These are phyloP conservation scores for Raffaelea deltoideospora DNA, from an alignment of 2,329 filamentous ascomycete genomes.

Conservation along the genomic window DNA sequence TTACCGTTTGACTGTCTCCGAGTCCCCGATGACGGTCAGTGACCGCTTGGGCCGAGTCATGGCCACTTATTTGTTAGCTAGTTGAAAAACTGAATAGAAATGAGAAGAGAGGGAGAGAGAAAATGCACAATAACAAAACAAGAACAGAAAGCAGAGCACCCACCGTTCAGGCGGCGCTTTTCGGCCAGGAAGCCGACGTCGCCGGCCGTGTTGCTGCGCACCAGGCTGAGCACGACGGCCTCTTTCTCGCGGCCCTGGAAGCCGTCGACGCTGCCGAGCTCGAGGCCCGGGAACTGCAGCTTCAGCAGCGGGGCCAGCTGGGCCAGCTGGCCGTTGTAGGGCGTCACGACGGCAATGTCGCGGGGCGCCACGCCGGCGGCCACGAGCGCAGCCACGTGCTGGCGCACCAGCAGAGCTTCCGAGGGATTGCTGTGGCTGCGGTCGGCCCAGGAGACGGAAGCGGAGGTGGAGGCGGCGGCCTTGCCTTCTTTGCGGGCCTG, in stretches of 20 bases:
- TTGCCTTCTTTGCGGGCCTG: neutral
- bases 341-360: constrained; percentile 87
- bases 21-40: constrained; percentile 82
- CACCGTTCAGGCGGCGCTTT: constrained; percentile 82
- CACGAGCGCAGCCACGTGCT: constrained; percentile 63
- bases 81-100: no score
- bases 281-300: constrained; percentile 67
- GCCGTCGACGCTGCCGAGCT: constrained; percentile 92
- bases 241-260: constrained; percentile 96
- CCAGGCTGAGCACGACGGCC: constrained; percentile 83
- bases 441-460: constrained; percentile 18
- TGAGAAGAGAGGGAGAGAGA: neutral
- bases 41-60: constrained; percentile 93
- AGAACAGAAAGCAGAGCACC: neutral
- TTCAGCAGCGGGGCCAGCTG: constrained; percentile 69
- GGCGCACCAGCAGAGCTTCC: constrained; percentile 67
- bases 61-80: constrained; percentile 54
- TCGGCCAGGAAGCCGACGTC: constrained; percentile 91
- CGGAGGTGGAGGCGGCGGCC: no score
- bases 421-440: constrained; percentile 82
- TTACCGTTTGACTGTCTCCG: constrained; percentile 76
- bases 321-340: constrained; percentile 88
- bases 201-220: constrained; percentile 71
- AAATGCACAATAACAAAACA: constrained; percentile 13
- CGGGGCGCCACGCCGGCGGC: constrained; percentile 62